Evolutionary conservation across 1,139 yeast genomes (phyloP).

Genomic region (Geotrichum bryndzae): DNA sequence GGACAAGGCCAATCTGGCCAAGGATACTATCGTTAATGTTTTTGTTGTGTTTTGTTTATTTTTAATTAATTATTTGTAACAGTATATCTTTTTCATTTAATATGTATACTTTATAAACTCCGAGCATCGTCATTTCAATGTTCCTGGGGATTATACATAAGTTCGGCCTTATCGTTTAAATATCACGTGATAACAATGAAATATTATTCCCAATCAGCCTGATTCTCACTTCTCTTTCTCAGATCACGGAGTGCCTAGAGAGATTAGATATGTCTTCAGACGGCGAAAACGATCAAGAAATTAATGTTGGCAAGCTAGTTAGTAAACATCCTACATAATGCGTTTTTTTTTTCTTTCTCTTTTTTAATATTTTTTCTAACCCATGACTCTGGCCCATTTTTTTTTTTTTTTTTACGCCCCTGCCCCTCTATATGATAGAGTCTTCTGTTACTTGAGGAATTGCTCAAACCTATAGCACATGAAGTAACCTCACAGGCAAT

Average conservation of each 20-base stretch:
- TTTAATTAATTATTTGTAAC: neutral
- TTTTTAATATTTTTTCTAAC: neutral
- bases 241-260: neutral
- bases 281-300: neutral
- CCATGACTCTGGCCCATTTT: neutral
- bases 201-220: neutral
- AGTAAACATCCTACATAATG: neutral
- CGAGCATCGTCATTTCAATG: neutral
- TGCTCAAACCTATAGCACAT: conserved; percentile 41
- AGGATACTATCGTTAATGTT: conserved; percentile 8
- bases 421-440: conserved; percentile 20
- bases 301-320: conserved; percentile 7
- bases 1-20: conserved; percentile 4
- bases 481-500: conserved; percentile 41
- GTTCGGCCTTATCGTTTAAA: neutral
- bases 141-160: neutral
- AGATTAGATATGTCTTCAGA: neutral
- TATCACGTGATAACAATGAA: neutral
- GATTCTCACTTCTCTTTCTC: neutral
- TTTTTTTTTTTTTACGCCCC: neutral
- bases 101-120: no score
- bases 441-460: conserved; percentile 35
- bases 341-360: neutral
- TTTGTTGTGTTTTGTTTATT: neutral
- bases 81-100: neutral